A percentile compares a stretch with the other conserved stretches of the same genome.
phyloP scores from a whole-genome alignment of 2,329 filamentous ascomycete genomes.

The Cladosporium oxysporum region DNA sequence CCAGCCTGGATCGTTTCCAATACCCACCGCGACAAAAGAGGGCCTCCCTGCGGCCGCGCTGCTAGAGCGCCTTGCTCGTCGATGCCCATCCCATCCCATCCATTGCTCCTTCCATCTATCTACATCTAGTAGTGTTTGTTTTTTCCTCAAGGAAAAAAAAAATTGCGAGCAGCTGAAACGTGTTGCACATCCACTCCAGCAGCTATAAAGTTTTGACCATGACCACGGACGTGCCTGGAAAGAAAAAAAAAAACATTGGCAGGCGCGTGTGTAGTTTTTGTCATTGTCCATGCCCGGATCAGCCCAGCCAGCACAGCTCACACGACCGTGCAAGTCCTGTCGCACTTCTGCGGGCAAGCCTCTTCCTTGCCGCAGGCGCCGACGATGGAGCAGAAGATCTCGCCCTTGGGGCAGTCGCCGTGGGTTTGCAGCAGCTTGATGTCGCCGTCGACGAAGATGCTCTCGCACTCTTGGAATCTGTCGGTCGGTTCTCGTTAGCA shows the following conservation, averaged over 20 bases:
- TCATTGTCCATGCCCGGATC: too few species aligned
- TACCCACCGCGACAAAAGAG: slow-evolving; percentile 2
- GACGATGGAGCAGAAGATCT: slow-evolving; percentile 20
- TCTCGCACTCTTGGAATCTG: slow-evolving; percentile 19
- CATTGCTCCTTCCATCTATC: background rate
- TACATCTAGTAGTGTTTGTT: background rate
- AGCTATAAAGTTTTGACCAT: background rate
- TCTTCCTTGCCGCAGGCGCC: slow-evolving; percentile 18
- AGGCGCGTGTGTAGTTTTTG: background rate
- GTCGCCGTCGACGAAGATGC: slow-evolving; percentile 19
- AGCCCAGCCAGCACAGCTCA: background rate
- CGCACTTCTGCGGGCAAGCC: slow-evolving; percentile 18
- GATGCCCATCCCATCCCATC: background rate
- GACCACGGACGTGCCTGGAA: background rate
- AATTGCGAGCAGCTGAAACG: background rate
- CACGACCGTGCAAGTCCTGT: slow-evolving; percentile 15
- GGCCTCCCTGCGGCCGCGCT: slow-evolving; percentile 14
- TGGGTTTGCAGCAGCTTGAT: slow-evolving; percentile 18
- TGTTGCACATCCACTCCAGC: background rate
- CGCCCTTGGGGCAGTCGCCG: slow-evolving; percentile 17
- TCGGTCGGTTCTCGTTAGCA: background rate
- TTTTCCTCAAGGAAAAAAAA: background rate
- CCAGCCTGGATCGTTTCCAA: background rate
- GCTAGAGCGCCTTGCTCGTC: background rate
- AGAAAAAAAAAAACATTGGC: slow-evolving; percentile 4